phyloP scores from a whole-genome alignment of 108 stramenopile genomes.

The Epipyxis sp. region DNA sequence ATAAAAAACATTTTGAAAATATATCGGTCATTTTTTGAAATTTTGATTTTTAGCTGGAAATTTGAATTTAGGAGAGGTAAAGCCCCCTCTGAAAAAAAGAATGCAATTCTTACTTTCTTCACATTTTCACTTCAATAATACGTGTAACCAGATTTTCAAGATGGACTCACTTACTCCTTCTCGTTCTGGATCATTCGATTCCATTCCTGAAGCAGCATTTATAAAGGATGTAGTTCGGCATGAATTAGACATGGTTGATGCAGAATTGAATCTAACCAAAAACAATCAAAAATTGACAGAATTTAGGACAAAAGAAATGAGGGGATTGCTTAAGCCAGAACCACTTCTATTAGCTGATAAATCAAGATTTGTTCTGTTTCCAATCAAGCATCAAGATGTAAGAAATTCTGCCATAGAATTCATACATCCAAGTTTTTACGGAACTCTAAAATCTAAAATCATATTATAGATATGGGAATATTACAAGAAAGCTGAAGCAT shows the following conservation, averaged over 20 bases:
- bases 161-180: neutral
- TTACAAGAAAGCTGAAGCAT: slow-evolving; percentile 99
- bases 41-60: neutral
- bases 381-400: slow-evolving; percentile 90
- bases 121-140: neutral
- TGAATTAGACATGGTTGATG: neutral
- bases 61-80: neutral
- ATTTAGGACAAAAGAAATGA: neutral
- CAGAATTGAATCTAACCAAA: neutral
- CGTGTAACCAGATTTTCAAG: neutral
- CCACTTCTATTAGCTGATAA: slow-evolving; percentile 63
- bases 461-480: slow-evolving; percentile 70
- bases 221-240: neutral
- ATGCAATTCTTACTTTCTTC: neutral
- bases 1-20: neutral
- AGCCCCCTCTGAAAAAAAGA: neutral
- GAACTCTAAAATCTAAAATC: neutral
- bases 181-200: neutral
- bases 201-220: neutral
- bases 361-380: slow-evolving; percentile 92
- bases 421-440: slow-evolving; percentile 50
- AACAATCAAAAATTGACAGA: neutral
- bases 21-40: neutral
- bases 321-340: slow-evolving; percentile 41
- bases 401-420: neutral